Conservation (phyloP, 176 grass and related monocot genomes). For the Juncus inflexus region DNA sequence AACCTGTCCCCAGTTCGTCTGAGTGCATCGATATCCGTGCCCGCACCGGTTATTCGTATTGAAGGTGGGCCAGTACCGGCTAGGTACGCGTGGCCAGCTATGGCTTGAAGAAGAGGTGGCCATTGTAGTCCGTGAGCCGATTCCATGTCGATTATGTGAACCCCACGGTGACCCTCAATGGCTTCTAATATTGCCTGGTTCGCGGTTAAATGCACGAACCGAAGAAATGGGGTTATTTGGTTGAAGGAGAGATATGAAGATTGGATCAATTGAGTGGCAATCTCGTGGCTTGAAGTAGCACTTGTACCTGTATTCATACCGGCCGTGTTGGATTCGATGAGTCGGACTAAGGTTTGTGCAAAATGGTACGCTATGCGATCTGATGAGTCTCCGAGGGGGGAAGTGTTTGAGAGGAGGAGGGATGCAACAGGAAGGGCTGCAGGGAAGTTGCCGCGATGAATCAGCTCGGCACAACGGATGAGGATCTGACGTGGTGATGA, state of each 20-base stretch:
- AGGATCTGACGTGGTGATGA: conserved; percentile 55
- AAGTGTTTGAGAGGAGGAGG: conserved; percentile 45
- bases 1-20: conserved; percentile 68
- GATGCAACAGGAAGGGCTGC: conserved; percentile 41
- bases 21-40: conserved; percentile 60
- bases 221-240: conserved; percentile 96
- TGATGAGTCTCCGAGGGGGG: conserved; percentile 56
- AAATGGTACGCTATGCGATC: conserved; percentile 82
- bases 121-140: conserved; percentile 88
- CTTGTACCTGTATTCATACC: conserved; percentile 11
- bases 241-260: conserved; percentile 82
- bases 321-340: conserved; percentile 27
- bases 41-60: conserved; percentile 84
- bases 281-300: neutral
- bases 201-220: conserved; percentile 90
- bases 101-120: conserved; percentile 88
- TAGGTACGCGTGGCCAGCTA: conserved; percentile 50
- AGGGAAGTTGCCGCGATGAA: conserved; percentile 54
- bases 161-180: conserved; percentile 43
- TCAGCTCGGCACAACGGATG: conserved; percentile 60
- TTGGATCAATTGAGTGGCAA: conserved; percentile 11
- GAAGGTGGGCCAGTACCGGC: conserved; percentile 39
- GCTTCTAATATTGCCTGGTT: conserved; percentile 96
- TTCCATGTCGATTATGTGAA: conserved; percentile 95
- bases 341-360: conserved; percentile 59